Conservation (phyloP, 768 basidiomycete species). For the Trametes sanguinea region DNA sequence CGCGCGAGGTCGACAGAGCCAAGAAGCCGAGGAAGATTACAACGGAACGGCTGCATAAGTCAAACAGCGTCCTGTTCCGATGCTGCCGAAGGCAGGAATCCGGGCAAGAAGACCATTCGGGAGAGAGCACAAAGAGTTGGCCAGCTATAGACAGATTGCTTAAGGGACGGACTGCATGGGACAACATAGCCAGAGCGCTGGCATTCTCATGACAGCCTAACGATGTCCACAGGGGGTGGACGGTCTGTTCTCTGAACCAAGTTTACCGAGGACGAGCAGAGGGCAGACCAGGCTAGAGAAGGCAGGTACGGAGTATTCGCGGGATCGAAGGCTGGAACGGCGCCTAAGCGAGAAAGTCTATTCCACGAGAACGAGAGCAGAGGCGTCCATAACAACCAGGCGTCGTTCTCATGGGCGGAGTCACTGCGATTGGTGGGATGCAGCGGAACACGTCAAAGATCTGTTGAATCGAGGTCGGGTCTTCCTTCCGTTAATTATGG, state of each 20-base stretch:
- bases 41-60: no score
- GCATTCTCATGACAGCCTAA: background rate
- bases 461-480: slow-evolving; percentile 1
- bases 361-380: slow-evolving; percentile 21
- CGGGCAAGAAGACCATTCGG: background rate
- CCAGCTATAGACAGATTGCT: slow-evolving; percentile 14
- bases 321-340: background rate
- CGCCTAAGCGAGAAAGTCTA: slow-evolving; percentile 10
- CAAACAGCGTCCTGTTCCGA: no score
- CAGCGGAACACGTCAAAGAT: slow-evolving; percentile 20
- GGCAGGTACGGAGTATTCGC: slow-evolving; percentile 3
- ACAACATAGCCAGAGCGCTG: background rate
- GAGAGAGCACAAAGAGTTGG: slow-evolving; percentile 5
- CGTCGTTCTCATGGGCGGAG: slow-evolving; percentile 11
- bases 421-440: slow-evolving; percentile 5
- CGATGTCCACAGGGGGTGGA: background rate
- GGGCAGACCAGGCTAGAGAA: background rate
- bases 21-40: background rate
- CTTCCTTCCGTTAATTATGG: slow-evolving; percentile 20
- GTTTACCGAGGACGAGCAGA: background rate
- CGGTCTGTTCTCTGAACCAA: background rate
- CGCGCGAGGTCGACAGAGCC: background rate
- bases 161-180: background rate
- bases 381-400: slow-evolving; percentile 14
- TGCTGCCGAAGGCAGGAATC: no score